Evolutionary conservation across 768 basidiomycete genomes (phyloP), one percentile per base, ranked within the genome.

Genomic region (Russula dissimulans): DNA sequence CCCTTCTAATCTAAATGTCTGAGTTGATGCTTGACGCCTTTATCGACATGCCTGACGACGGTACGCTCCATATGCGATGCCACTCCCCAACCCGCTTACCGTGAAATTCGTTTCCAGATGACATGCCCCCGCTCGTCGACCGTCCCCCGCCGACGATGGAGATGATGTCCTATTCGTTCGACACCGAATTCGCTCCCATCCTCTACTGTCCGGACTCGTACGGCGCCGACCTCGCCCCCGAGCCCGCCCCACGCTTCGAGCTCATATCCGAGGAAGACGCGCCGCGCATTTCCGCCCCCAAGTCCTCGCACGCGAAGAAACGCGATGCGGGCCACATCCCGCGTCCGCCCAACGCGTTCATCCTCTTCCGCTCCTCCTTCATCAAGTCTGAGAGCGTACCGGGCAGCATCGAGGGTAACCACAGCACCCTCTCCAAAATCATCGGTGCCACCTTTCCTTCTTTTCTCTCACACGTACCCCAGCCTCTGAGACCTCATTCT

Each of bases 271-370:
- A 61, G 36, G 64, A 57, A 18, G 51, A 60, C 43, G 53, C 55
- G 57, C 66, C 69, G 4, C 66, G 54, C 32, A 66, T 58, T 62
- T 67, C 55, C 60, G 64, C 65, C 51, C 78, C 78, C 12, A 54
- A 56, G 26, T 60, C 69, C 15, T 79, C 77, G 57, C 83, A 86
- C 68, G 77, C 77, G 59, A 86, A 82, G 75, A 80, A 81, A 68
- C 81, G 83, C 56, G 84, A 86, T 67, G 81, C 84, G 56, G 81
- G 81, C 2, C 85, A 89, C 71, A 91, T 90, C 71, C 89, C 88
- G 44, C 84, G 89, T 50, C 88, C 89, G 7, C 88, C 88, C 29
- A 91, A 89, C 72, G 88, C 89, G 60, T 91, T 90, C 74, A 91
- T 90, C 66, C 84, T 90, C 71, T 91, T 89, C 72, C 82, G 88